These are phyloP conservation scores for Scheffersomyces stambukii DNA, from an alignment of 1,139 yeast species.

Conservation along the genomic window DNA sequence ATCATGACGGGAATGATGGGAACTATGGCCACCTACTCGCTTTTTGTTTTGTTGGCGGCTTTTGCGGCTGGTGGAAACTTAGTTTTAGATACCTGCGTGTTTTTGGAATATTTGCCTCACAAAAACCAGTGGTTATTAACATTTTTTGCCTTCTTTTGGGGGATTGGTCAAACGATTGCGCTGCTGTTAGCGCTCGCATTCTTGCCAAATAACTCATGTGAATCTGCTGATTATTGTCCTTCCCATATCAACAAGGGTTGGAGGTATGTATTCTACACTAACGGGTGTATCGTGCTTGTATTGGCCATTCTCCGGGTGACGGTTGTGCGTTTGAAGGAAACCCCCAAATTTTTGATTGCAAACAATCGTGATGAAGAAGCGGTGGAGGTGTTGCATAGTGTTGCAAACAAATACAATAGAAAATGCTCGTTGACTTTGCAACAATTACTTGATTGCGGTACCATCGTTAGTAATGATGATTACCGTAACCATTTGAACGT, in stretches of 20 bases:
- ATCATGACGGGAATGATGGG: slow-evolving; percentile 51
- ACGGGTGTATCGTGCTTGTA: slow-evolving; percentile 49
- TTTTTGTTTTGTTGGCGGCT: slow-evolving; percentile 43
- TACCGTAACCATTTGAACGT: slow-evolving; percentile 17
- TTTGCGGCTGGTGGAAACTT: slow-evolving; percentile 59
- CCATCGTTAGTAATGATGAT: slow-evolving; percentile 24
- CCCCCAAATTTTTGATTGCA: slow-evolving; percentile 54
- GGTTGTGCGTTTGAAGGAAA: slow-evolving; percentile 46
- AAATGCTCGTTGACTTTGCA: slow-evolving; percentile 42
- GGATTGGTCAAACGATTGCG: slow-evolving; percentile 57
- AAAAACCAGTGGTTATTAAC: slow-evolving; percentile 53
- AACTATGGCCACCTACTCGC: slow-evolving; percentile 44
- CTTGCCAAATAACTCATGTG: slow-evolving; percentile 47
- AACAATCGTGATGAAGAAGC: slow-evolving; percentile 54
- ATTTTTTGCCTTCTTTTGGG: slow-evolving; percentile 59
- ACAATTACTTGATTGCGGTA: slow-evolving; percentile 42
- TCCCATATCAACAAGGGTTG: slow-evolving; percentile 51
- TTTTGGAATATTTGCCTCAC: slow-evolving; percentile 54
- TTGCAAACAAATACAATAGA: slow-evolving; percentile 42
- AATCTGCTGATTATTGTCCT: slow-evolving; percentile 32
- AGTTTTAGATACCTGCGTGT: slow-evolving; percentile 57
- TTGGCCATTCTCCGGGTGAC: slow-evolving; percentile 46
- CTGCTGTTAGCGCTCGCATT: slow-evolving; percentile 55
- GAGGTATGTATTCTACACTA: slow-evolving; percentile 54
- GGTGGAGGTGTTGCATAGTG: slow-evolving; percentile 24